Evolutionary conservation across 1,139 yeast genomes (phyloP).

Genomic region (Scheffersomyces quercinus): DNA sequence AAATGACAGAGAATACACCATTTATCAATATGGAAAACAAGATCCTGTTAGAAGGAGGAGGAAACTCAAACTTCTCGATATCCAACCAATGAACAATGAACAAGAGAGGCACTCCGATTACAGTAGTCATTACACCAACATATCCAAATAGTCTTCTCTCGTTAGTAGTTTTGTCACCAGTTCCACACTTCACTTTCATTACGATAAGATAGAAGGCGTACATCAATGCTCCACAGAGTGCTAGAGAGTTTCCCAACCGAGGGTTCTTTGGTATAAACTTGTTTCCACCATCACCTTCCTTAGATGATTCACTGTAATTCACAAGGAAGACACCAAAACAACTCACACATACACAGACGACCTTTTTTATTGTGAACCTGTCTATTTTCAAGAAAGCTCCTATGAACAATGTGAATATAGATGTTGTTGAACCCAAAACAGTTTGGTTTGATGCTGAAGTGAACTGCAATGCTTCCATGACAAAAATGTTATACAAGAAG

Average conservation of each 20-base stretch:
- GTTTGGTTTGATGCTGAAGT: slow-evolving; percentile 58
- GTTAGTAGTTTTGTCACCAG: slow-evolving; percentile 43
- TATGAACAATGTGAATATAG: slow-evolving; percentile 50
- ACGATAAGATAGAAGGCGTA: slow-evolving; percentile 48
- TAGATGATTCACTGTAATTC: slow-evolving; percentile 35
- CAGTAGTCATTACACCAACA: slow-evolving; percentile 44
- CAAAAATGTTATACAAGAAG: slow-evolving; percentile 39
- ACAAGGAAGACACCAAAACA: slow-evolving; percentile 50
- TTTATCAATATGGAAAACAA: slow-evolving; percentile 37
- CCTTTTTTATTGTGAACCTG: slow-evolving; percentile 40
- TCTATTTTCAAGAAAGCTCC: slow-evolving; percentile 45
- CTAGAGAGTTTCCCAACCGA: slow-evolving; percentile 45
- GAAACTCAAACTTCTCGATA: slow-evolving; percentile 43
- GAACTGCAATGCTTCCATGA: slow-evolving; percentile 42
- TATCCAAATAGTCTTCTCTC: slow-evolving; percentile 50
- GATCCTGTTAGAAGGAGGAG: slow-evolving; percentile 38
- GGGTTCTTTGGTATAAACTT: slow-evolving; percentile 41
- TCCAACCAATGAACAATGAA: slow-evolving; percentile 30
- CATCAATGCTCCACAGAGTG: slow-evolving; percentile 47
- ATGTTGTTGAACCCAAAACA: slow-evolving; percentile 51
- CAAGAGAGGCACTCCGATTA: slow-evolving; percentile 41
- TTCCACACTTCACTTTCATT: slow-evolving; percentile 47
- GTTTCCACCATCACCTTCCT: slow-evolving; percentile 18
- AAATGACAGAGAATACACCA: slow-evolving; percentile 47
- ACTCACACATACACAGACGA: slow-evolving; percentile 45